Conservation (phyloP, 768 basidiomycete species). For the Rhodotorula paludigena region DNA sequence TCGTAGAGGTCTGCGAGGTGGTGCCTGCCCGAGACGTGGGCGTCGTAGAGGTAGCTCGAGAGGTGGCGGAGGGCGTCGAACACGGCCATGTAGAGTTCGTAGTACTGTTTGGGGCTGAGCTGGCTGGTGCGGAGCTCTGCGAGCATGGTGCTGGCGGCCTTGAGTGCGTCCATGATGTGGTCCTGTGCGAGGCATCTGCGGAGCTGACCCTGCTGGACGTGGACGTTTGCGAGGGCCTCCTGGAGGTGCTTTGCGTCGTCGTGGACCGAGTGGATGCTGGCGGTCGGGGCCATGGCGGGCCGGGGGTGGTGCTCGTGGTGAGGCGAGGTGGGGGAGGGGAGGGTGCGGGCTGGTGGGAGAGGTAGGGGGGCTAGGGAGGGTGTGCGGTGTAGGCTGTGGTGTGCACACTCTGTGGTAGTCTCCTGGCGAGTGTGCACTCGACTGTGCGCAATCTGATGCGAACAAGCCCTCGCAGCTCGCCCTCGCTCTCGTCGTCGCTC, state of each 20-base stretch:
- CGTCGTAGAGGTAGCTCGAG: constrained; percentile 93
- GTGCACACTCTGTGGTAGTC: too few species aligned
- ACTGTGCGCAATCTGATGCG: too few species aligned
- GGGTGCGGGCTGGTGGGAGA: neutral
- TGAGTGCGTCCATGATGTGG: constrained; percentile 97
- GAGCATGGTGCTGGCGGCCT: constrained; percentile 94
- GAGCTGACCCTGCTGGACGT: constrained; percentile 36
- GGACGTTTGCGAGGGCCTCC: constrained; percentile 35
- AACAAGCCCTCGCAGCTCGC: too few species aligned
- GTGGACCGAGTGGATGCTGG: constrained; percentile 59
- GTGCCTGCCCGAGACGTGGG: constrained; percentile 82
- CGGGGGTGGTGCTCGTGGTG: constrained; percentile 59
- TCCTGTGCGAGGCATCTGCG: constrained; percentile 57
- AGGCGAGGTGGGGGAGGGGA: constrained; percentile 71
- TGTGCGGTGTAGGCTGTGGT: too few species aligned
- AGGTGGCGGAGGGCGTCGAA: constrained; percentile 94
- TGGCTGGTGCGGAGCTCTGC: constrained; percentile 90
- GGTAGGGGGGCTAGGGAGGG: too few species aligned
- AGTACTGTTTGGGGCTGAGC: constrained; percentile 93
- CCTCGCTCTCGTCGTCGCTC: too few species aligned
- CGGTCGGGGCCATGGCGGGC: constrained; percentile 89
- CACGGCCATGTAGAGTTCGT: constrained; percentile 98
- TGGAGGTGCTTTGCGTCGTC: constrained; percentile 31
- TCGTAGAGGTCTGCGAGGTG: constrained; percentile 98
- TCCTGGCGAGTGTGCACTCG: too few species aligned